Evolutionary conservation across 2,329 filamentous ascomycete species (phyloP).

Genomic region (Sclerotinia sclerotiorum): DNA sequence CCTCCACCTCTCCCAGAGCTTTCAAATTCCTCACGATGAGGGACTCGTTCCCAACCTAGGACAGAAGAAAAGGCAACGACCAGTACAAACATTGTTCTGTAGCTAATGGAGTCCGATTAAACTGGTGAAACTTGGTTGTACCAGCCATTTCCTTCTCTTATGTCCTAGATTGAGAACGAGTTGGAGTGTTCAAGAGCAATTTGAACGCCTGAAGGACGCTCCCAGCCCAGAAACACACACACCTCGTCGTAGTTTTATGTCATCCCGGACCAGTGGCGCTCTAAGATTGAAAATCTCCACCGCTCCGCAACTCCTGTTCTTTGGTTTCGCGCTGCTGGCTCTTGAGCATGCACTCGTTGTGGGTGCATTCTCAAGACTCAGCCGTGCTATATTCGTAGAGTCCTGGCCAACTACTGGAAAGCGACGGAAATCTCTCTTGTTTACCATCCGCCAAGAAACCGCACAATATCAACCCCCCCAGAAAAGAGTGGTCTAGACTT

Average conservation of each 20-base stretch:
- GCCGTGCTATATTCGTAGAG: too few relatives aligned
- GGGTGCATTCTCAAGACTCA: too few relatives aligned
- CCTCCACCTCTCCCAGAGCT: neutral
- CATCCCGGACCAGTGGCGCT: neutral
- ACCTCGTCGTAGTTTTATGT: neutral
- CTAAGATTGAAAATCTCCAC: too few relatives aligned
- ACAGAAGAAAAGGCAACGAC: neutral
- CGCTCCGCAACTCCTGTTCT: too few relatives aligned
- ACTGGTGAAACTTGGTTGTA: neutral
- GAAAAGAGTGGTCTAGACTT: too few relatives aligned
- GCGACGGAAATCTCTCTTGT: too few relatives aligned
- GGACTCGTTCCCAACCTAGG: neutral
- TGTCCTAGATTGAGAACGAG: neutral
- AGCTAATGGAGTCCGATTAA: neutral
- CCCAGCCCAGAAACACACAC: neutral
- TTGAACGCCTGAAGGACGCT: neutral
- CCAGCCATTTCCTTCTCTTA: neutral
- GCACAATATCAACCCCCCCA: too few relatives aligned
- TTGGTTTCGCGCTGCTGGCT: fast-evolving
- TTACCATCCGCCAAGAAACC: too few relatives aligned
- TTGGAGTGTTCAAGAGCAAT: neutral
- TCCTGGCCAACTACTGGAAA: too few relatives aligned
- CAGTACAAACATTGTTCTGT: neutral
- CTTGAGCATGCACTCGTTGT: too few relatives aligned
- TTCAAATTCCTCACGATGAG: neutral